Base-by-base conservation (phyloP, 1,139 yeast genomes). In the Suhomyces taliae region DNA sequence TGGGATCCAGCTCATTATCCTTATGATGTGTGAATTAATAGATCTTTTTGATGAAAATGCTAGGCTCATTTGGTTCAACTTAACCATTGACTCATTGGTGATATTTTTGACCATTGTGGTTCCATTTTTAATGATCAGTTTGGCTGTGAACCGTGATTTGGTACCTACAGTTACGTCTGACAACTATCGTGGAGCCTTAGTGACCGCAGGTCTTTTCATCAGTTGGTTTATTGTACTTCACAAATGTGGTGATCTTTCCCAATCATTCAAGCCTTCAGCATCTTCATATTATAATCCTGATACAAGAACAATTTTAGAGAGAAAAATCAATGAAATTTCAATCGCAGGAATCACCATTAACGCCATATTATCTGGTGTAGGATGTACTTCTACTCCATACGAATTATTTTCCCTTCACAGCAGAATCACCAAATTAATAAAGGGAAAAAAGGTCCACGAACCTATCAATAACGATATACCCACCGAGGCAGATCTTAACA, bases 361-460 rank as follows among this genome's bases (percentile, higher is more conserved):
- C 76, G 90, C 91, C 0, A 62, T 80, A 0, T 66, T 88, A 36
- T 83, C 90, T 2, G 95, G 95, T 0, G 71, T 87, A 39, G 93
- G 93, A 2, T 83, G 90, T 9, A 80, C 83, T 12, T 76, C 90
- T n/a, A 83, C 90, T 0, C 83, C 87, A 0, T 69, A 66, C 50
- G 60, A 61, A 36, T 44, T 55, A 19, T 56, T 60, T 40, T 41
- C 54, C 6, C 44, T 53, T 37, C 57, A 45, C 37, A 44, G 27
- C 34, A 49, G 36, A 26, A 15, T 51, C 10, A 44, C 49, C 14
- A 41, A 37, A 11, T 32, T 43, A 6, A 19, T 47, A 9, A 43
- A 33, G 11, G 31, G 43, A 15, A 35, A 31, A 8, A 34, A 11
- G 41, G n/a, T 8, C 19, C 37, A 15, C 37, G 36, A 26, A 29